A percentile compares a stretch with the other conserved stretches of the same genome.
These are phyloP conservation scores for Aspergillus saccharolyticus DNA, from an alignment of 495 filamentous ascomycete species.

Conservation along the genomic window DNA sequence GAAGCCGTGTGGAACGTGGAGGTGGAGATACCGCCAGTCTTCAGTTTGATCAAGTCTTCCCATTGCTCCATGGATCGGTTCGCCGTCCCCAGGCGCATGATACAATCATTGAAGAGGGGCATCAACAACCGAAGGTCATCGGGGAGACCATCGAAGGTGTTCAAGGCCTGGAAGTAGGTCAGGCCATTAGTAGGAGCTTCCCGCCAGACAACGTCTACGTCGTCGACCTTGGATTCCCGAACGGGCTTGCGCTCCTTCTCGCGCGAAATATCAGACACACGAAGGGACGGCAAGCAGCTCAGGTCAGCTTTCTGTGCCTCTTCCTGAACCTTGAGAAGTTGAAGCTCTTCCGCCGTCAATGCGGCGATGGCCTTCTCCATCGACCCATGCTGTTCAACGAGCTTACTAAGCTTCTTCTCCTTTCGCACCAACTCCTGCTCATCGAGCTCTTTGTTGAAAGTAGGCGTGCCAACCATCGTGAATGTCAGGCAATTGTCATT, in stretches of 20 bases:
- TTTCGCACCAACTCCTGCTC: constrained; percentile 73
- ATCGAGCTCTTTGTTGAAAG: constrained; percentile 65
- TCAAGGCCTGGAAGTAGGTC: constrained; percentile 91
- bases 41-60: constrained; percentile 91
- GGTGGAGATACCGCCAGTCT: constrained; percentile 86
- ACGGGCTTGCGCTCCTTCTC: constrained; percentile 65
- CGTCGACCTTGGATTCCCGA: constrained; percentile 59
- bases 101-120: constrained; percentile 85
- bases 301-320: constrained; percentile 77
- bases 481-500: constrained; percentile 85
- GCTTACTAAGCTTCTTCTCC: constrained; percentile 61
- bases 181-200: constrained; percentile 91
- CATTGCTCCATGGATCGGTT: constrained; percentile 87
- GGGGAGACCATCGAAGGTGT: constrained; percentile 71
- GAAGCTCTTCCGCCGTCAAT: constrained; percentile 69
- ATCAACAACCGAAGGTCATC: constrained; percentile 79
- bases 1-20: constrained; percentile 72
- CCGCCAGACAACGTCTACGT: constrained; percentile 77
- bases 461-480: constrained; percentile 83
- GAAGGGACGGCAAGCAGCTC: constrained; percentile 79
- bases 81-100: constrained; percentile 88
- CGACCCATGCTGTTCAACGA: constrained; percentile 61
- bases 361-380: constrained; percentile 63
- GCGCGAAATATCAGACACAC: constrained; percentile 82
- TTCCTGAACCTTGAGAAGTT: constrained; percentile 75